phyloP scores from a whole-genome alignment of 371 early-diverging fungal species.

The Actinomortierella ambigua region DNA sequence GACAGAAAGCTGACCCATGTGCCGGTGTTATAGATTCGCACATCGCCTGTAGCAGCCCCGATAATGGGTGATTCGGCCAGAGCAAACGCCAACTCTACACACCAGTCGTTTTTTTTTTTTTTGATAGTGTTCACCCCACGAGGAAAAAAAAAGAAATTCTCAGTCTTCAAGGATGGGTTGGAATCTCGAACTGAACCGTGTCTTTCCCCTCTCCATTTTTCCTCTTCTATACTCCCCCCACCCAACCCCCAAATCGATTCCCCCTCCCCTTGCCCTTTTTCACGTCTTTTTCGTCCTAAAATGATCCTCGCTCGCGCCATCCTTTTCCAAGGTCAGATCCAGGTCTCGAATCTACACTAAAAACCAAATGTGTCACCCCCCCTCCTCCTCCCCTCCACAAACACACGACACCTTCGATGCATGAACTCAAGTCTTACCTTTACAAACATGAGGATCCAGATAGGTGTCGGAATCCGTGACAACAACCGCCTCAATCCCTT shows the following conservation, averaged over 20 bases:
- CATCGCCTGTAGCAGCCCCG: constrained; percentile 71
- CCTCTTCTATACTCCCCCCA: too few relatives aligned
- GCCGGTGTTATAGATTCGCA: constrained; percentile 63
- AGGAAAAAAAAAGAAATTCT: constrained; percentile 7
- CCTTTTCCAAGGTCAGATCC: too few relatives aligned
- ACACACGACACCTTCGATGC: too few relatives aligned
- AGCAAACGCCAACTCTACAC: constrained; percentile 55
- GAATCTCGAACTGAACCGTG: too few relatives aligned
- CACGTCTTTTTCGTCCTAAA: too few relatives aligned
- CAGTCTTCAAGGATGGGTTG: not conserved
- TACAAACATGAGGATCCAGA: constrained; percentile 57
- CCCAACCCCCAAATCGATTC: too few relatives aligned
- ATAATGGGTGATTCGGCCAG: constrained; percentile 55
- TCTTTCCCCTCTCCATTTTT: too few relatives aligned
- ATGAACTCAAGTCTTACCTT: constrained; percentile 22
- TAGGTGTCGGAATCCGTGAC: constrained; percentile 71
- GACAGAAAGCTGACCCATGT: constrained; percentile 65
- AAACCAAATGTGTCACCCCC: too few relatives aligned
- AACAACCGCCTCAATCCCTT: constrained; percentile 62
- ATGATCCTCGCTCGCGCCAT: too few relatives aligned
- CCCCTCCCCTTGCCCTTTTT: too few relatives aligned
- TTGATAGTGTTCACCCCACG: not conserved
- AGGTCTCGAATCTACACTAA: too few relatives aligned
- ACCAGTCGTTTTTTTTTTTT: not conserved
- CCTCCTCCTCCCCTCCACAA: too few relatives aligned